These are phyloP conservation scores for Hemisphaericaspora subhashii DNA, from an alignment of 1,139 yeast species.

Conservation along the genomic window DNA sequence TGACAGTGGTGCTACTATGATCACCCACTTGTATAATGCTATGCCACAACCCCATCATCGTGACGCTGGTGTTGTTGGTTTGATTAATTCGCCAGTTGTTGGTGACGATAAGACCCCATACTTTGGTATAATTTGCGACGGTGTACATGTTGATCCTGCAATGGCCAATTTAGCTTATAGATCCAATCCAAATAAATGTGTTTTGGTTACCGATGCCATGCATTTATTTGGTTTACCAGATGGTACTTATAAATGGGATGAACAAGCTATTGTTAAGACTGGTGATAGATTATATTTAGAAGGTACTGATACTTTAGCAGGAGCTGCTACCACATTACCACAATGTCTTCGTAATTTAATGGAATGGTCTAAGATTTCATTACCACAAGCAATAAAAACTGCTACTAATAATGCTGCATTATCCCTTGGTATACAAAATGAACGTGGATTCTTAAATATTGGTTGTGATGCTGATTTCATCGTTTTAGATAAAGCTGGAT, in stretches of 20 bases:
- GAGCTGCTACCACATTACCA: slow-evolving; percentile 59
- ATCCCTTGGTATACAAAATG: slow-evolving; percentile 43
- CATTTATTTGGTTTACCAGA: slow-evolving; percentile 53
- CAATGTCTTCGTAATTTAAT: slow-evolving; percentile 55
- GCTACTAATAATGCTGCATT: slow-evolving; percentile 60
- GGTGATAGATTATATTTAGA: slow-evolving; percentile 50
- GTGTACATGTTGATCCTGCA: slow-evolving; percentile 62
- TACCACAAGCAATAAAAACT: slow-evolving; percentile 56
- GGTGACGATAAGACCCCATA: slow-evolving; percentile 39
- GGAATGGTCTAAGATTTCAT: slow-evolving; percentile 50
- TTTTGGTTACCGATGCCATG: slow-evolving; percentile 66
- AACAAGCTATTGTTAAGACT: slow-evolving; percentile 48
- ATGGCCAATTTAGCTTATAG: slow-evolving; percentile 55
- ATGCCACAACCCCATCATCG: slow-evolving; percentile 70
- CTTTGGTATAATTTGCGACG: slow-evolving; percentile 62
- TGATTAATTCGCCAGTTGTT: slow-evolving; percentile 43
- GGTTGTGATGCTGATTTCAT: slow-evolving; percentile 66
- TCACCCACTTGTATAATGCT: slow-evolving; percentile 66
- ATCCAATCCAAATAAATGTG: slow-evolving; percentile 55
- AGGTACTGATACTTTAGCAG: slow-evolving; percentile 64
- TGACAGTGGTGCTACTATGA: slow-evolving; percentile 55
- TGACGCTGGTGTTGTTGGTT: slow-evolving; percentile 59
- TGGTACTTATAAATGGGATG: slow-evolving; percentile 52
- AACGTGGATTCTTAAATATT: slow-evolving; percentile 51
- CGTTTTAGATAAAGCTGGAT: slow-evolving; percentile 46